phyloP scores from a whole-genome alignment of 352 stramenopile genomes.

The Phytophthora nicotianae region DNA sequence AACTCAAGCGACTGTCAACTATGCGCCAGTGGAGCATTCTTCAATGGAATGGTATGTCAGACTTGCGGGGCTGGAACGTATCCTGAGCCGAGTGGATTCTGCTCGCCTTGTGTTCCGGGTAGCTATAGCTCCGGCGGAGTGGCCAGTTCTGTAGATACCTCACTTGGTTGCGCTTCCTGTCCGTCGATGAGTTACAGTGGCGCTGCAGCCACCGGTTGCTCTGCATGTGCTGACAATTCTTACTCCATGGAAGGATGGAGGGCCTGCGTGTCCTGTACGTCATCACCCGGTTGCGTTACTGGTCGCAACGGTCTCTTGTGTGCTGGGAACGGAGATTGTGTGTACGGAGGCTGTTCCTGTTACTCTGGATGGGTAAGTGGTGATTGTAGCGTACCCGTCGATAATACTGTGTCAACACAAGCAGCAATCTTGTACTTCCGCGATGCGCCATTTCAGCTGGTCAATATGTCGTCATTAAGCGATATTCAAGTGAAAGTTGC shows the following conservation, averaged over 20 bases:
- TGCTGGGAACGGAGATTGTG: slow-evolving; percentile 58
- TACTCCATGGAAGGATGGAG: slow-evolving; percentile 64
- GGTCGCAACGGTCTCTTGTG: slow-evolving; percentile 68
- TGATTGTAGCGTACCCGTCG: slow-evolving; percentile 45
- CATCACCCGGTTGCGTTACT: slow-evolving; percentile 40
- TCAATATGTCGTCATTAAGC: slow-evolving; percentile 18
- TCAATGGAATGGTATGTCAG: slow-evolving; percentile 38
- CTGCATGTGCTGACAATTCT: slow-evolving; percentile 35
- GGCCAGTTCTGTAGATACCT: slow-evolving; percentile 5
- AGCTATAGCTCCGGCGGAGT: slow-evolving; percentile 38
- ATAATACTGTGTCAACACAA: slow-evolving; percentile 2
- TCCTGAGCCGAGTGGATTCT: slow-evolving; percentile 38
- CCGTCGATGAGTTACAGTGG: slow-evolving; percentile 46
- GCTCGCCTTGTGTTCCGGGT: slow-evolving; percentile 46
- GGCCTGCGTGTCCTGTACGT: slow-evolving; percentile 58
- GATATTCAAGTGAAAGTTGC: slow-evolving; percentile 39
- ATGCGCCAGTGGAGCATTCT: slow-evolving; percentile 38
- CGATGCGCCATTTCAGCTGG: slow-evolving; percentile 24
- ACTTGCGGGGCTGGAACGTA: slow-evolving; percentile 30
- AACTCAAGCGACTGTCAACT: slow-evolving; percentile 35
- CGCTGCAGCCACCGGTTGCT: slow-evolving; percentile 38
- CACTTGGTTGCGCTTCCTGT: slow-evolving; percentile 46
- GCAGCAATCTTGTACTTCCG: slow-evolving; percentile 57
- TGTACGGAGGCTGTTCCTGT: slow-evolving; percentile 60
- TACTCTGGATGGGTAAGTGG: slow-evolving; percentile 40